Conservation (phyloP, 805 yeast species). For the Barnettozyma botsteinii region DNA sequence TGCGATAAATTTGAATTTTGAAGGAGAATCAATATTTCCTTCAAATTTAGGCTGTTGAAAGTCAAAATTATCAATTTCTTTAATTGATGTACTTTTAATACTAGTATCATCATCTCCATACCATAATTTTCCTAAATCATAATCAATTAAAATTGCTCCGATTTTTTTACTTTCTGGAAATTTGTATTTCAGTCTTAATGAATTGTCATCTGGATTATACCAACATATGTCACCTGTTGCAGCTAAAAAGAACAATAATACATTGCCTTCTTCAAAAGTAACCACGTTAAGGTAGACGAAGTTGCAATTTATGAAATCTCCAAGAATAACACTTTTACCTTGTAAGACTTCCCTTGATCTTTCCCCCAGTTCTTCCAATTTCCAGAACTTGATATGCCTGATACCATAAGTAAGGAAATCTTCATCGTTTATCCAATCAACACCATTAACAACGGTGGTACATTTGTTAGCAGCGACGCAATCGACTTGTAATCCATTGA, state of each 20-base stretch:
- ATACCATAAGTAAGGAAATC: conserved; percentile 52
- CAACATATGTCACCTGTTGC: conserved; percentile 23
- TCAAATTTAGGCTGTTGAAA: conserved; percentile 20
- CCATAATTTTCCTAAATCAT: conserved; percentile 25
- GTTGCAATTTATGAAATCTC: conserved; percentile 40
- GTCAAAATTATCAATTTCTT: conserved; percentile 22
- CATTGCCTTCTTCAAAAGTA: conserved; percentile 13
- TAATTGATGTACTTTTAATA: conserved; percentile 16
- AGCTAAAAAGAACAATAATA: conserved; percentile 21
- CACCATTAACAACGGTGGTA: conserved; percentile 48
- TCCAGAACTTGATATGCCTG: conserved; percentile 61
- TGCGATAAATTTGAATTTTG: conserved; percentile 20
- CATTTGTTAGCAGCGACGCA: conserved; percentile 55
- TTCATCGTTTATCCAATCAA: conserved; percentile 46
- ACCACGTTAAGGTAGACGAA: conserved; percentile 36
- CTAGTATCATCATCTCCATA: conserved; percentile 18
- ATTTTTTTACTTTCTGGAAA: conserved; percentile 10
- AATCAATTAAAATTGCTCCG: conserved; percentile 20
- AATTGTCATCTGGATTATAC: conserved; percentile 13
- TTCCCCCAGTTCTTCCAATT: conserved; percentile 29
- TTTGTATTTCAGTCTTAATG: conserved; percentile 14
- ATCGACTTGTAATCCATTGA: conserved; percentile 26
- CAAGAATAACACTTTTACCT: conserved; percentile 58
- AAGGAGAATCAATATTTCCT: conserved; percentile 30
- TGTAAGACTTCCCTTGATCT: conserved; percentile 32